Base-by-base conservation (phyloP, 2,329 filamentous ascomycete species). In the Neobulgaria alba region DNA sequence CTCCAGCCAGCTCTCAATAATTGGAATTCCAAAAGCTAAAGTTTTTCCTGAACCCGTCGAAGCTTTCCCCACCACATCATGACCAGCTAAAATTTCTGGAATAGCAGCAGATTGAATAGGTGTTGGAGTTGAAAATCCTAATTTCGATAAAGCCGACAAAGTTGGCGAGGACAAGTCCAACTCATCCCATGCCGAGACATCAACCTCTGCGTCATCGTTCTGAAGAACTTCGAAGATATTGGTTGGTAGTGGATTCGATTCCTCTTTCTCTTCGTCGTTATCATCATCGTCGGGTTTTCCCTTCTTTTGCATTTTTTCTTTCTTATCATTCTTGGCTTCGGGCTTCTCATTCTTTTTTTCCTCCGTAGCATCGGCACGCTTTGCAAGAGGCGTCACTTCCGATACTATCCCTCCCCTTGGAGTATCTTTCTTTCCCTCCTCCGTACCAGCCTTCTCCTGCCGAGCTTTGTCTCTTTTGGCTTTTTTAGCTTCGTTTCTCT, bases 31-130 rank as follows among this genome's bases (percentile, higher is more conserved):
- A 61, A 95, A 98, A 0, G 92, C 90, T 33, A 98, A 68, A 0
- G 92, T 98, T 65, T 98, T 98, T 53, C 92, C 92, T 10, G 92
- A 96, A 50, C 92, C 92, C 0, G 92, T 98, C 9, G 90, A 83
- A 2, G 92, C 92, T 65, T 98, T 98, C 31, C 92, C 92, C 49
- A 98, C 84, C 12, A 96, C 82, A 62, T 98, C 90, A 58, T 85
- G 84, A 0, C 90, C 90, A 4, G 77, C 75, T 15, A 90, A 60
- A 33, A 95, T 85, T 39, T 85, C 75, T 0, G 92, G 89, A 52
- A 98, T 94, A 1, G 85, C 71, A 23, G 77, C 71, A 15, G 71
- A 65, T 60, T 98, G 92, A 43, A 98, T 95, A 0, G 74, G 64
- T 0, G 89, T 95, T 1, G 92, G 92, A 43, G 77, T 79, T 3